Evolutionary conservation across 331 rosid species (phyloP), one percentile per base, ranked within the genome.

Genomic region (Erythrophleum ivorense): DNA sequence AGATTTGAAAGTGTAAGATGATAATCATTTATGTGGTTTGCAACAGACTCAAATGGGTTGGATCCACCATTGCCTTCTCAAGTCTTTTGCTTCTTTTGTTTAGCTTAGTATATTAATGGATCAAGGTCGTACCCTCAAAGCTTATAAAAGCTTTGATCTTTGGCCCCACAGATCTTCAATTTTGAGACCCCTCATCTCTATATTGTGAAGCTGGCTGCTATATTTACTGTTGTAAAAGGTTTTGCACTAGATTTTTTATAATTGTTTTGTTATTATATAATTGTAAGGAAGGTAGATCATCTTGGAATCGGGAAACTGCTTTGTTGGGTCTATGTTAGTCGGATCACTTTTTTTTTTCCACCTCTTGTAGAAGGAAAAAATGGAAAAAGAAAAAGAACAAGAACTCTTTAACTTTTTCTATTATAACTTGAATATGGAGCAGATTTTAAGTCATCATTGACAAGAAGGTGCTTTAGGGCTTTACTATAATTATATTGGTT

Each of bases 31-130:
- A 72, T 85, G 75, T 62, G 77, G 58, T 88, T 82, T 80, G 87
- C 87, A 81, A 87, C 89, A 91, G 82, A 78, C 79, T 85, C 88
- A 83, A 79, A 87, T 91, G 90, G 91, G 91, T 88, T 94, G 94
- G 97, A 91, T 88, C 97, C 98, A 92, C 97, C 92, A 83, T 81
- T 83, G 78, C 80, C 80, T 83, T 6, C 4, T 4, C 41, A 3
- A 3, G 41, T 6, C 41, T 38, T 38, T 38, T 38, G 41, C 41
- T 38, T 38, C 69, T 69, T 24, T 83, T 76, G 33, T 85, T 81
- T 76, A 77, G 36, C 48, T 75, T 85, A 79, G 15, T 83, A 62
- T 31, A 62, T 43, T 76, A 77, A 63, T 86, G 84, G 67, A 87
- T 65, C 33, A 78, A 66, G 77, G 59, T 60, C 76, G 86, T 58